phyloP scores from a whole-genome alignment of 2,329 filamentous ascomycete genomes.

The Chrysoporthe puriensis region DNA sequence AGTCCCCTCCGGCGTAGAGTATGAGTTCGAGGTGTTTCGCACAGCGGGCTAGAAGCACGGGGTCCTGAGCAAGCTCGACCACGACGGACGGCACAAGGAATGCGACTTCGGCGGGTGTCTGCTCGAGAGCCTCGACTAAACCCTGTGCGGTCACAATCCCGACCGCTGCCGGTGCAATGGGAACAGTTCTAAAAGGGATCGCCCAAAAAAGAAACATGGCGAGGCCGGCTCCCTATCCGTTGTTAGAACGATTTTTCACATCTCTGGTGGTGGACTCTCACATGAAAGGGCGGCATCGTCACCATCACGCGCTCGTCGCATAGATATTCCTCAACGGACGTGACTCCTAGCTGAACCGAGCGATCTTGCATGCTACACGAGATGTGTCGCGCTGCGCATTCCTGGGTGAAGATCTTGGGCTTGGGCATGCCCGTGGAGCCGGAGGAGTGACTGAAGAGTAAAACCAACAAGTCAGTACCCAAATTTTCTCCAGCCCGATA shows the following conservation, averaged over 20 bases:
- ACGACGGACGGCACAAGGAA: slow-evolving; percentile 41
- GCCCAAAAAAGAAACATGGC: slow-evolving; percentile 33
- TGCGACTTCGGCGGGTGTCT: slow-evolving; percentile 37
- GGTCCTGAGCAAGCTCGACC: slow-evolving; percentile 35
- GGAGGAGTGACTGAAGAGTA: no score
- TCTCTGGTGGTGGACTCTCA: background rate
- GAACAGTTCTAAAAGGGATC: slow-evolving; percentile 30
- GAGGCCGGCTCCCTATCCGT: slow-evolving; percentile 34
- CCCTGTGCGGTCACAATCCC: slow-evolving; percentile 36
- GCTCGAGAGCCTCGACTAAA: slow-evolving; percentile 36
- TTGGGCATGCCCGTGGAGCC: no score
- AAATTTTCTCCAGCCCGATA: no score
- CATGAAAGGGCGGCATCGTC: slow-evolving; percentile 43
- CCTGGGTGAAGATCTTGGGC: no score
- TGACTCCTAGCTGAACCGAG: slow-evolving; percentile 5
- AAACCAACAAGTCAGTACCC: no score
- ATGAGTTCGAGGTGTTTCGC: slow-evolving; percentile 10
- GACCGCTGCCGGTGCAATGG: slow-evolving; percentile 32
- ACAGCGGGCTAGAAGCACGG: slow-evolving; percentile 7
- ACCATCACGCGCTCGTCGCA: slow-evolving; percentile 39
- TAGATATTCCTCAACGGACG: slow-evolving; percentile 31
- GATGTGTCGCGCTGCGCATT: no score
- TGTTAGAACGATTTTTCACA: no score
- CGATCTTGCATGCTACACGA: no score
- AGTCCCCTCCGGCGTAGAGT: slow-evolving; percentile 19